A percentile compares a stretch with the other conserved stretches of the same genome.
These are phyloP conservation scores for Stentor roeselii DNA, from an alignment of 73 alveolate species.

Conservation along the genomic window DNA sequence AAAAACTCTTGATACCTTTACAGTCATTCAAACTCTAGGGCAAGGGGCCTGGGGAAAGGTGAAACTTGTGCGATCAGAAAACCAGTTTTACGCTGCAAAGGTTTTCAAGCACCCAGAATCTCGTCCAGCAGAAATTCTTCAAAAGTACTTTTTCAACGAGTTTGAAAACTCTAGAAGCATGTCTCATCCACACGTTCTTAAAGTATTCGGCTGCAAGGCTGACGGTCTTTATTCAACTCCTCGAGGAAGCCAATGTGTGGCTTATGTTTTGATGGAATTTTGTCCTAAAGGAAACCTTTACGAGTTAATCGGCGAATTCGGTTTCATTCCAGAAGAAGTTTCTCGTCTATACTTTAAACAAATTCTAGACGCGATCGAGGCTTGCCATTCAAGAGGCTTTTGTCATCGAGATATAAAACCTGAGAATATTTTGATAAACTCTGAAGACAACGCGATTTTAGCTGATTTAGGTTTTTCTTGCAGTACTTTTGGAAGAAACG, in stretches of 20 bases:
- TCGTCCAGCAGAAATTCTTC: not conserved
- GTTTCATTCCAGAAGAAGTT: constrained; percentile 43
- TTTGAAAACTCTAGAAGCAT: constrained; percentile 37
- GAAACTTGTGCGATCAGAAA: not conserved
- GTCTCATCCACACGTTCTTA: constrained; percentile 44
- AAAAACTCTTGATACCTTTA: constrained; percentile 18
- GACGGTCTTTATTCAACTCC: constrained; percentile 33
- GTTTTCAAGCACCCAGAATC: not conserved
- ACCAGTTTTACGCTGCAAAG: not conserved
- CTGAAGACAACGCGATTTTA: constrained; percentile 47
- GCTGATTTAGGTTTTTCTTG: constrained; percentile 66
- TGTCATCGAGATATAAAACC: constrained; percentile 74
- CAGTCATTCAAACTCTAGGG: constrained; percentile 22
- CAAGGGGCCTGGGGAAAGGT: constrained; percentile 23
- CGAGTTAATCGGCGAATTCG: constrained; percentile 46
- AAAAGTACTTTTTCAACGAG: constrained; percentile 33
- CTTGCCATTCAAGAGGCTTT: constrained; percentile 51
- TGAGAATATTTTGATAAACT: constrained; percentile 56
- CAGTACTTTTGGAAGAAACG: constrained; percentile 27
- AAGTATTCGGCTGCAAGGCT: constrained; percentile 36
- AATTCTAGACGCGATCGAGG: constrained; percentile 51
- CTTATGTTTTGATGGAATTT: constrained; percentile 51
- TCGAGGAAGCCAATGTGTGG: constrained; percentile 13
- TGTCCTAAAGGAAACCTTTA: constrained; percentile 56
- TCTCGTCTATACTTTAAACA: constrained; percentile 47